Base-by-base conservation (phyloP, 805 yeast species). In the Myxozyma mucilagina region DNA sequence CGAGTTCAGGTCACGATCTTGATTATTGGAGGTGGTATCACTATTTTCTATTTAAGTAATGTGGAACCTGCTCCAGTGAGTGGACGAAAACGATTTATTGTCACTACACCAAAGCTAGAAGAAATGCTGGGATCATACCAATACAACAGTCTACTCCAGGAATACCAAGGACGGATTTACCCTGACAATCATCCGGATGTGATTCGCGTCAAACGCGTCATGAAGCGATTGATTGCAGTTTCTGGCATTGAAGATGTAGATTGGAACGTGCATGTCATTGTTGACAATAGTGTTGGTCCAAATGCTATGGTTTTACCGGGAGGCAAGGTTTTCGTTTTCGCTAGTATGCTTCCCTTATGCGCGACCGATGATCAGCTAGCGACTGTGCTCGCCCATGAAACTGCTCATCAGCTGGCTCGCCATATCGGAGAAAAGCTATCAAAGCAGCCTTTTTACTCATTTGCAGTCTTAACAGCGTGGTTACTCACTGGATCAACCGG, bases 231-330 rank as follows among this genome's bases (percentile, higher is more conserved):
- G 24, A 81, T 93, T 52, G 67, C 68, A 18, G 78, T 71, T 10
- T 63, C 76, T 13, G 66, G 64, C n/a, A 53, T 68, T 51, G 55
- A 56, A 10, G 63, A 64, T 31, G 42, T 70, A 13, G 79, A 86
- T 45, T 94, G 99, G 98, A 78, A 82, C 65, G 83, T 94, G 34
- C 90, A 90, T 71, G 88, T 94, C 24, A 86, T 90, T 20, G 82
- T 87, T 64, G 87, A 84, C 59, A 84, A 87, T 1, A 74, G 75
- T 38, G 80, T 80, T n/a, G 92, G 96, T 14, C 98, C 99, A 2
- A 94, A 94, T 75, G 99, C 99, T 0, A 93, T 94, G 75, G 97
- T 94, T 18, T 78, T 94, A 39, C 98, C 98, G 20, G 93, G 94
- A 63, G 99, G 99, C 6, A 92, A 92, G 73, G 96, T 94, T 47